Evolutionary conservation across 176 grass and related monocot genomes (phyloP).

Genomic region (Melocanna baccifera): DNA sequence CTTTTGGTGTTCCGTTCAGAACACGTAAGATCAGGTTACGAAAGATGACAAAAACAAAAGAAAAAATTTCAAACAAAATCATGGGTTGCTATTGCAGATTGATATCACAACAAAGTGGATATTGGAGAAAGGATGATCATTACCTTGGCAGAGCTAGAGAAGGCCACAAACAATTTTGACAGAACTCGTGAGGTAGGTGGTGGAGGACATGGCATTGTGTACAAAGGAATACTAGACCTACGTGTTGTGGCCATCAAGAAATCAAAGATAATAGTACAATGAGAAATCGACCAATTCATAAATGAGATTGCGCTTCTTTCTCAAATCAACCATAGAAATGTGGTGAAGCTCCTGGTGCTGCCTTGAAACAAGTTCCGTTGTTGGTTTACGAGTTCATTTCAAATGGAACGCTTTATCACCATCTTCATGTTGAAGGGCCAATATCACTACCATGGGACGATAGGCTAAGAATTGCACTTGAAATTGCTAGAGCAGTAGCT

Average conservation of each 20-base stretch:
- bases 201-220: no score
- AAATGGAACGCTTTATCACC: slow-evolving; percentile 43
- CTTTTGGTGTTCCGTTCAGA: no score
- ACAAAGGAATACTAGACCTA: slow-evolving; percentile 13
- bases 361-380: slow-evolving; percentile 47
- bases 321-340: slow-evolving; percentile 52
- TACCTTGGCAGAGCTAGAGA: no score
- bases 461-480: slow-evolving; percentile 30
- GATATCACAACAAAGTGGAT: no score
- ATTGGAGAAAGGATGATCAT: no score
- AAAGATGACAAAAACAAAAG: no score
- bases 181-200: no score
- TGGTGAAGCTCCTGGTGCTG: slow-evolving; percentile 60
- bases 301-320: slow-evolving; percentile 60
- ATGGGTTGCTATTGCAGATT: no score
- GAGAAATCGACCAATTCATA: slow-evolving; percentile 49
- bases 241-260: slow-evolving; percentile 58
- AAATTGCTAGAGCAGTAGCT: no score
- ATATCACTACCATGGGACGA: slow-evolving; percentile 20
- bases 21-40: no score
- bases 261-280: slow-evolving; percentile 51
- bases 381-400: slow-evolving; percentile 59
- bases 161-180: no score
- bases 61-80: no score
- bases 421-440: slow-evolving; percentile 13